These are phyloP conservation scores for Annulohypoxylon truncatum DNA, from an alignment of 2,329 filamentous ascomycete species.

Conservation along the genomic window DNA sequence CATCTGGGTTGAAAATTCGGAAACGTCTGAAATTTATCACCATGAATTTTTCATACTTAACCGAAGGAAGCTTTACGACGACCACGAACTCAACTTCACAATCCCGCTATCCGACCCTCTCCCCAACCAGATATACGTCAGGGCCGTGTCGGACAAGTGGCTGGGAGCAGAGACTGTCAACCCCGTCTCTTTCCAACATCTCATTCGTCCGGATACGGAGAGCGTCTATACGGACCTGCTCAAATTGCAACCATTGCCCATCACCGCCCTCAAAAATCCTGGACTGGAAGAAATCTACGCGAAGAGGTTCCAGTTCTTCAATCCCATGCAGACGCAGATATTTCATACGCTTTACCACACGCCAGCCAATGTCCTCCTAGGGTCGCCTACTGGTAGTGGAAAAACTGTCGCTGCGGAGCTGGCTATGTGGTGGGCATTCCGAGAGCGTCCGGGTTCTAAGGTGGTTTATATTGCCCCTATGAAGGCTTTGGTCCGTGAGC, in stretches of 20 bases:
- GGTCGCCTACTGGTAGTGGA: slow-evolving; percentile 95
- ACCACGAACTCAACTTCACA: slow-evolving; percentile 98
- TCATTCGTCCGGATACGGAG: slow-evolving; percentile 96
- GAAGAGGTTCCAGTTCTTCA: slow-evolving; percentile 93
- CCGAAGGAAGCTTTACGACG: slow-evolving; percentile 88
- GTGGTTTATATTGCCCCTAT: slow-evolving; percentile 99
- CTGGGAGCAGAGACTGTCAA: slow-evolving; percentile 95
- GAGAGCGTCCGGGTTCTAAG: slow-evolving; percentile 92
- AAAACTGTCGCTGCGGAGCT: slow-evolving; percentile 97
- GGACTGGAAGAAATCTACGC: slow-evolving; percentile 88
- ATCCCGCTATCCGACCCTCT: slow-evolving; percentile 94
- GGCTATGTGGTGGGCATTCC: slow-evolving; percentile 99
- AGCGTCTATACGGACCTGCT: slow-evolving; percentile 96
- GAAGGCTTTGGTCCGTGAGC: slow-evolving; percentile 97
- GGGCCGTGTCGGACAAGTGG: slow-evolving; percentile 95
- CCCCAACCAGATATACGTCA: slow-evolving; percentile 94
- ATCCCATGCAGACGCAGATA: slow-evolving; percentile 99
- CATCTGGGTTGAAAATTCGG: slow-evolving; percentile 99
- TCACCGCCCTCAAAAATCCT: slow-evolving; percentile 88
- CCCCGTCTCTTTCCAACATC: slow-evolving; percentile 95
- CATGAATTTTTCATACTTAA: slow-evolving; percentile 97
- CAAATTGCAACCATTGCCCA: slow-evolving; percentile 88
- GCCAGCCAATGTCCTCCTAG: slow-evolving; percentile 88
- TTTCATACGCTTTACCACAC: slow-evolving; percentile 98
- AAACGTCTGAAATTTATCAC: slow-evolving; percentile 97